Percentiles rank a stretch among this genome's conserved stretches.
Evolutionary conservation across 2,329 filamentous ascomycete genomes (phyloP).

Genomic region (Grosmannia clavigera): DNA sequence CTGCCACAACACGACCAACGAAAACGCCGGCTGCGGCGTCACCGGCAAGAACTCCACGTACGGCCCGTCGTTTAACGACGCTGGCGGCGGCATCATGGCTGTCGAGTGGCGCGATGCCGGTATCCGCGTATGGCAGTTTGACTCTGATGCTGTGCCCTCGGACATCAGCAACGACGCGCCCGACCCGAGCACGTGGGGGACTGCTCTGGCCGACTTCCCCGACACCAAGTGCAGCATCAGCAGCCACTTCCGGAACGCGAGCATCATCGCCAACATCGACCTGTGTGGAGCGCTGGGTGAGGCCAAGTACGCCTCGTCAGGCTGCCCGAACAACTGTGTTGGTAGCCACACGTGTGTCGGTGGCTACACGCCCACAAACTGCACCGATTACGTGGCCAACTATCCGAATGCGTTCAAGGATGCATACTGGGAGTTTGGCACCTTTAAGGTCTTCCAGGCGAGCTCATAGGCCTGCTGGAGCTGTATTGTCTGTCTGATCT

Average conservation of each 20-base stretch:
- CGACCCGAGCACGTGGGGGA: slow-evolving; percentile 50
- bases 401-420: slow-evolving; percentile 42
- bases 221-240: slow-evolving; percentile 47
- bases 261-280: slow-evolving; percentile 54
- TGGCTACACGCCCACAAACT: slow-evolving; percentile 32
- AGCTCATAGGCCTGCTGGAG: slow-evolving; percentile 6
- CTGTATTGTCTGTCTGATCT: not conserved
- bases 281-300: slow-evolving; percentile 47
- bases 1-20: slow-evolving; percentile 31
- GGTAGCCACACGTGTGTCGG: slow-evolving; percentile 12
- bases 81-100: slow-evolving; percentile 46
- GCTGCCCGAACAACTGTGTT: slow-evolving; percentile 19
- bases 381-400: slow-evolving; percentile 43
- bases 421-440: slow-evolving; percentile 54
- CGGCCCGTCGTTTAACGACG: slow-evolving; percentile 38
- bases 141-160: slow-evolving; percentile 30
- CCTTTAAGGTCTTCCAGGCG: slow-evolving; percentile 44
- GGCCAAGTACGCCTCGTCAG: slow-evolving; percentile 31
- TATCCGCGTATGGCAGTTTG: slow-evolving; percentile 52
- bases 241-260: slow-evolving; percentile 50
- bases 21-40: slow-evolving; percentile 48
- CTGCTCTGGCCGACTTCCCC: slow-evolving; percentile 52
- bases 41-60: slow-evolving; percentile 28
- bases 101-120: slow-evolving; percentile 48
- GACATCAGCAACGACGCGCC: slow-evolving; percentile 40